phyloP scores from a whole-genome alignment of 164 flowering plant species.

The Umbilicus rupestris region DNA sequence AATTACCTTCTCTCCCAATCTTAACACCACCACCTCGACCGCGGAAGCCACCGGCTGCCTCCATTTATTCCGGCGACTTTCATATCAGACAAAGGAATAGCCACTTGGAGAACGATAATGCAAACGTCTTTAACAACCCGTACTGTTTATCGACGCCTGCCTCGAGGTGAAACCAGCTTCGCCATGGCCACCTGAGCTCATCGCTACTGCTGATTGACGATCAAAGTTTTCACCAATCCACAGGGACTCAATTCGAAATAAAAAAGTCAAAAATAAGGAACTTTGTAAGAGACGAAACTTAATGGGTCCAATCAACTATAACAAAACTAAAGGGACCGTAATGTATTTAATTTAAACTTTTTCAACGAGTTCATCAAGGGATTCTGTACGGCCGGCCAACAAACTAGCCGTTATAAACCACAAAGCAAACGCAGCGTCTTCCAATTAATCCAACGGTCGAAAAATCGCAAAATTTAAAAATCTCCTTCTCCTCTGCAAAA shows the following conservation, averaged over 20 bases:
- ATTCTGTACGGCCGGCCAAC: too few relatives aligned
- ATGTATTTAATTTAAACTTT: too few relatives aligned
- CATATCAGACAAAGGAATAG: constrained; percentile 1
- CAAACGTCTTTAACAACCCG: not conserved
- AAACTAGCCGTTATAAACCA: not conserved
- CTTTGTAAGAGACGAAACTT: too few relatives aligned
- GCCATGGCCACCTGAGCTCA: constrained; percentile 1
- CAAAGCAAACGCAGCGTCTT: not conserved
- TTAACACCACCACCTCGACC: not conserved
- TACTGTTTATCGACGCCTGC: not conserved
- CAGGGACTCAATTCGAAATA: too few relatives aligned
- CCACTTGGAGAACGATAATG: not conserved
- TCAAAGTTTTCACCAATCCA: too few relatives aligned
- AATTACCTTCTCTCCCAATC: constrained; percentile 2
- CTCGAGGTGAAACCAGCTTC: too few relatives aligned
- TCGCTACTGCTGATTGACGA: too few relatives aligned
- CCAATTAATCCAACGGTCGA: not conserved
- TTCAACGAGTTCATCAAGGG: too few relatives aligned
- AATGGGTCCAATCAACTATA: too few relatives aligned
- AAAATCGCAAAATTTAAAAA: not conserved
- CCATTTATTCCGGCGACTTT: constrained; percentile 4
- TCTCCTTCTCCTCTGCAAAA: not conserved
- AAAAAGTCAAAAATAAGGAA: too few relatives aligned
- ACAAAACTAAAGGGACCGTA: too few relatives aligned
- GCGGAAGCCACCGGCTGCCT: not conserved